Conservation (phyloP, 257 asterid genomes). For the Solanum dulcamara region DNA sequence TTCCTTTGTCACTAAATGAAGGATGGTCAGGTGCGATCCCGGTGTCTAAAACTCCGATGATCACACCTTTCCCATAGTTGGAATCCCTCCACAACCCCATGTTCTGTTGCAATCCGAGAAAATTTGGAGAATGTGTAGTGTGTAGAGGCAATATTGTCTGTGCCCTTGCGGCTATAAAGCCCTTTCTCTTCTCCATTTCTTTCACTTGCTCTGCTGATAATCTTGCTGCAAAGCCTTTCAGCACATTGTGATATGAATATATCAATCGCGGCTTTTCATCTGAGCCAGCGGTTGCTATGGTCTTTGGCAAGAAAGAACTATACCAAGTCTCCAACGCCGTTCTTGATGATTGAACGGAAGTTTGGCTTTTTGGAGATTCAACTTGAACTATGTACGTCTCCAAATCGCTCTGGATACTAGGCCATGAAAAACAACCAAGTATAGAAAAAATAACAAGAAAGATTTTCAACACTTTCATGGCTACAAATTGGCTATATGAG, state of each 20-base stretch:
- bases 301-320: conserved; percentile 15
- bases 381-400: conserved; percentile 37
- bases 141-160: conserved; percentile 8
- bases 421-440: background rate
- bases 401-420: background rate
- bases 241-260: conserved; percentile 24
- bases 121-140: conserved; percentile 35
- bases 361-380: conserved; percentile 3
- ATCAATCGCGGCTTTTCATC: background rate
- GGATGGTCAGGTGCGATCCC: conserved; percentile 36
- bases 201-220: conserved; percentile 20
- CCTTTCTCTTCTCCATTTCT: conserved; percentile 15
- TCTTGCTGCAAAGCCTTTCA: conserved; percentile 38
- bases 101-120: conserved; percentile 34
- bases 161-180: conserved; percentile 21
- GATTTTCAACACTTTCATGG: background rate
- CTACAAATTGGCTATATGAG: background rate
- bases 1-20: conserved; percentile 31
- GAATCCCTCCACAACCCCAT: conserved; percentile 39
- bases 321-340: conserved; percentile 21
- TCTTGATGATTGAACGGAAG: background rate
- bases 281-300: background rate
- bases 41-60: conserved; percentile 36
- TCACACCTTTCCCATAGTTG: conserved; percentile 36
- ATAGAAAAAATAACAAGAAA: background rate